These are phyloP conservation scores for Alternaria alternata DNA, from an alignment of 2,329 filamentous ascomycete genomes.

Conservation along the genomic window DNA sequence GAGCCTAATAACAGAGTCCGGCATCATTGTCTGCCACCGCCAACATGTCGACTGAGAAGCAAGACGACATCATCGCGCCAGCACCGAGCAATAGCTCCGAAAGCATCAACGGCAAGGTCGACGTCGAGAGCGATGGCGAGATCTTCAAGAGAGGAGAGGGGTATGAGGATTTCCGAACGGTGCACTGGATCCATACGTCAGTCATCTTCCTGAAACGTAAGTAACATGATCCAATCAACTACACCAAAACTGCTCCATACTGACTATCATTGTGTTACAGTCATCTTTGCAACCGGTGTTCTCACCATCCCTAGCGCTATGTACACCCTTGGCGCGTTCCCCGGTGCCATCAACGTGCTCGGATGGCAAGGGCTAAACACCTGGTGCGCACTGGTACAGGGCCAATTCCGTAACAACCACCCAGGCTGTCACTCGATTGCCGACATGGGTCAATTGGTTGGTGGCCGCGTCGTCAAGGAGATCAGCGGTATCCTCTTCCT, in stretches of 20 bases:
- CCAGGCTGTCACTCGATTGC: conserved; percentile 62
- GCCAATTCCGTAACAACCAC: conserved; percentile 61
- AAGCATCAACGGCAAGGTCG: conserved; percentile 34
- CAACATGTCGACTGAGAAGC: conserved; percentile 39
- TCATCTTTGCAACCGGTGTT: conserved; percentile 61
- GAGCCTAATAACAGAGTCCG: not conserved
- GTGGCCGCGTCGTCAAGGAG: conserved; percentile 62
- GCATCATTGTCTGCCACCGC: not conserved
- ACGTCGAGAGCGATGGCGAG: conserved; percentile 52
- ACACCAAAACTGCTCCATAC: not conserved
- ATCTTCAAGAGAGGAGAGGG: conserved; percentile 60
- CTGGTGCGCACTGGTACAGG: conserved; percentile 59
- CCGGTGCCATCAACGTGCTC: conserved; percentile 58
- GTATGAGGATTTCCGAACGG: conserved; percentile 62
- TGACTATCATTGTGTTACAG: conserved; percentile 8
- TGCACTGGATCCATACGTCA: conserved; percentile 61
- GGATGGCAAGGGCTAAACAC: conserved; percentile 60
- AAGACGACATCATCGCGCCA: conserved; percentile 33
- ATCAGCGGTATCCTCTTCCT: conserved; percentile 64
- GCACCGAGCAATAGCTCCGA: conserved; percentile 28
- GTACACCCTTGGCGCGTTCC: conserved; percentile 58
- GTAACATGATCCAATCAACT: not conserved
- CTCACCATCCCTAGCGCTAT: conserved; percentile 60
- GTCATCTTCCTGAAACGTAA: conserved; percentile 62
- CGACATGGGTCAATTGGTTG: conserved; percentile 67